These are phyloP conservation scores for Protea cynaroides DNA, from an alignment of 164 flowering plant species.

Conservation along the genomic window DNA sequence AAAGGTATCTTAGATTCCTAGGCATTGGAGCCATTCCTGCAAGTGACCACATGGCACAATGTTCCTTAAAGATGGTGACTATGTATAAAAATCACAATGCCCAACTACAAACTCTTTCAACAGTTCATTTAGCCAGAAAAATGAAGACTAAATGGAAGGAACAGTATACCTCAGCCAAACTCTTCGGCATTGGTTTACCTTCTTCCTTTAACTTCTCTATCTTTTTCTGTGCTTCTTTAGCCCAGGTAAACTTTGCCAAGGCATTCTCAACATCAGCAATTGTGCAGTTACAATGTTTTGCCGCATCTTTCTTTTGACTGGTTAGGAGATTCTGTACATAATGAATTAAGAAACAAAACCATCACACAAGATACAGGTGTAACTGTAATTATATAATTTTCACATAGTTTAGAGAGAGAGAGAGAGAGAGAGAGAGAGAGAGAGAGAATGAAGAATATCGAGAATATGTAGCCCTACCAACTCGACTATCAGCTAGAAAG, in stretches of 20 bases:
- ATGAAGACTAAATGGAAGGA: slow-evolving; percentile 1
- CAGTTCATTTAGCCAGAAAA: neutral
- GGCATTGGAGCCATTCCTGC: neutral
- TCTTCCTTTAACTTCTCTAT: slow-evolving; percentile 70
- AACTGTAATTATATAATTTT: neutral
- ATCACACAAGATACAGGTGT: neutral
- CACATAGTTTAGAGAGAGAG: too few species aligned
- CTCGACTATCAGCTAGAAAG: too few species aligned
- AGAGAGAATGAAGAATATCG: too few species aligned
- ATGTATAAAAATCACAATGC: neutral
- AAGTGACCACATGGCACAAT: neutral
- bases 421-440: too few species aligned
- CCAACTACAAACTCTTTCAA: neutral
- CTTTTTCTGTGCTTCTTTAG: slow-evolving; percentile 78
- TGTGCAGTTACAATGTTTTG: slow-evolving; percentile 77
- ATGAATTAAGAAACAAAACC: slow-evolving; percentile 10
- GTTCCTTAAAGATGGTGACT: neutral
- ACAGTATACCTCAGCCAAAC: slow-evolving; percentile 59
- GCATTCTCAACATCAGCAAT: slow-evolving; percentile 79
- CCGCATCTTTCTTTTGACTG: slow-evolving; percentile 77
- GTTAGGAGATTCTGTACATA: slow-evolving; percentile 56
- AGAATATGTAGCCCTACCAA: too few species aligned
- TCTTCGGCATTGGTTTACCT: slow-evolving; percentile 89
- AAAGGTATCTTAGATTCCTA: neutral
- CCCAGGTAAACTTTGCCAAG: slow-evolving; percentile 80